phyloP scores from a whole-genome alignment of 2,329 filamentous ascomycete species.

The Pseudogymnoascus sp. region DNA sequence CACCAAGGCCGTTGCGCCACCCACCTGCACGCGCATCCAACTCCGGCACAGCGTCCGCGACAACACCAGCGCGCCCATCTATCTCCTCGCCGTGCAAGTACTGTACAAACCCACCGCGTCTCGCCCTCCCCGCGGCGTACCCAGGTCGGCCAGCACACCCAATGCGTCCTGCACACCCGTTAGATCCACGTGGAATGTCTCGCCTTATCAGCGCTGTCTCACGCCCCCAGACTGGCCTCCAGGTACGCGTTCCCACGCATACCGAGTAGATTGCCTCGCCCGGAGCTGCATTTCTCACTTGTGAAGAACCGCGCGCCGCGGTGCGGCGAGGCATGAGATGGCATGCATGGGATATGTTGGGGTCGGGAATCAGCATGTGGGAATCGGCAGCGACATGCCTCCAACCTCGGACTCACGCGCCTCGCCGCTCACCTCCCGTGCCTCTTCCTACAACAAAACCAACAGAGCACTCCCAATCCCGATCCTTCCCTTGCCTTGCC shows the following conservation, averaged over 20 bases:
- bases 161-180: slow-evolving; percentile 1
- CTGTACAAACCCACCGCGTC: neutral
- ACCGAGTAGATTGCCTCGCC: neutral
- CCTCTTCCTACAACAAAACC: neutral
- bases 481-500: neutral
- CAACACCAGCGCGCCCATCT: neutral
- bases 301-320: neutral
- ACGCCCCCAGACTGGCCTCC: neutral
- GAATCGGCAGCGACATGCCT: neutral
- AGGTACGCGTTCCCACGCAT: neutral
- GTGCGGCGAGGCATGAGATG: neutral
- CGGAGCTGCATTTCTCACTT: neutral
- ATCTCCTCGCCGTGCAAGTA: neutral
- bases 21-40: neutral
- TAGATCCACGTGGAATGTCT: neutral
- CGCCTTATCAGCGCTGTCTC: neutral
- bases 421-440: neutral
- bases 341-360: neutral
- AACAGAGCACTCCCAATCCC: neutral
- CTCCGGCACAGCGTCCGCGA: neutral
- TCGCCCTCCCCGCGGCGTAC: neutral
- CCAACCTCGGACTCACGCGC: neutral
- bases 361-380: neutral
- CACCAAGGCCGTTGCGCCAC: neutral
- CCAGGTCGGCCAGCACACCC: neutral